These are phyloP conservation scores for Parascedosporium putredinis DNA, from an alignment of 2,329 filamentous ascomycete genomes.

Conservation along the genomic window DNA sequence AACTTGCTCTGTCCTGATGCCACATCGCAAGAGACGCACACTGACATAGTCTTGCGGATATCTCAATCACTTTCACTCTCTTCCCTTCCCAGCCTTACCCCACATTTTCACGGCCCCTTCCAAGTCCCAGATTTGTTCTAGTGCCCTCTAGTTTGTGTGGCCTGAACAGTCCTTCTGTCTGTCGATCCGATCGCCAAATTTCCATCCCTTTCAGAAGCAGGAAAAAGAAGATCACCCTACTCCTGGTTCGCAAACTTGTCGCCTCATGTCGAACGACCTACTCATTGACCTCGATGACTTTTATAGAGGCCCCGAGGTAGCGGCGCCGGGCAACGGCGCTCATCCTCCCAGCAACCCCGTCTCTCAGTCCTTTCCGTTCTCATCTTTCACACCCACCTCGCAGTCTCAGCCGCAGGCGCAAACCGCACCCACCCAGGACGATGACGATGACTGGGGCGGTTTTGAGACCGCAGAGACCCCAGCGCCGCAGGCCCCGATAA, in stretches of 20 bases:
- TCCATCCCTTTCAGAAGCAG: not conserved
- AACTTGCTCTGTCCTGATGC: too few relatives aligned
- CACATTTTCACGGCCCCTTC: too few relatives aligned
- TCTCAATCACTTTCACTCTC: not conserved
- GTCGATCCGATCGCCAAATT: not conserved
- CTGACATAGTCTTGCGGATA: not conserved
- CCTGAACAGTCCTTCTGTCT: not conserved
- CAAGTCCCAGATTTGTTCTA: not conserved
- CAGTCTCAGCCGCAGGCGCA: not conserved
- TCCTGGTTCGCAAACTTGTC: slow-evolving; percentile 28
- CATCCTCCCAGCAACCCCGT: slow-evolving; percentile 1
- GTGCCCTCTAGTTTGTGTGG: not conserved
- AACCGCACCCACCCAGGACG: slow-evolving; percentile 21
- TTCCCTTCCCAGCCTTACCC: too few relatives aligned
- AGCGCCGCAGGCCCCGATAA: slow-evolving; percentile 6
- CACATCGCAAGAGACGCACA: too few relatives aligned
- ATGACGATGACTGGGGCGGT: slow-evolving; percentile 58
- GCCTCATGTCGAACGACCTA: slow-evolving; percentile 42
- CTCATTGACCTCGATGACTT: slow-evolving; percentile 51
- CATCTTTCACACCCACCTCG: slow-evolving; percentile 7
- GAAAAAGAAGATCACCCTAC: too few relatives aligned
- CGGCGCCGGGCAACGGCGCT: slow-evolving; percentile 9
- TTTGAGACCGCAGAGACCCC: slow-evolving; percentile 47
- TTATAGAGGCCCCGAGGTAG: slow-evolving; percentile 23
- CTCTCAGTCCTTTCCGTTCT: slow-evolving; percentile 8